phyloP scores from a whole-genome alignment of 2,329 filamentous ascomycete species.

The Cadophora sp. region DNA sequence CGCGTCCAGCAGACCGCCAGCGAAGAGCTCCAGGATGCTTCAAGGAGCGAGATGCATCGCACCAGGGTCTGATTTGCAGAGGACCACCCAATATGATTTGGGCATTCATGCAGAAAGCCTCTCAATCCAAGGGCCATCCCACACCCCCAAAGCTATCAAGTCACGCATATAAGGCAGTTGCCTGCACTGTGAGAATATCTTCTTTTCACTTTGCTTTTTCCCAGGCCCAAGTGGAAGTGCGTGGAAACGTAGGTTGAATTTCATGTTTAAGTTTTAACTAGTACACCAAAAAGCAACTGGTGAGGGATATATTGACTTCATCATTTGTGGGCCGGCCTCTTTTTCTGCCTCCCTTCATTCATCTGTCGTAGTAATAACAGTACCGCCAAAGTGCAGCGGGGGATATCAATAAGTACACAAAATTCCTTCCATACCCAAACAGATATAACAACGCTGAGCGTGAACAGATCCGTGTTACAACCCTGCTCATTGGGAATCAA shows the following conservation, averaged over 20 bases:
- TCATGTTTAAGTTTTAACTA: background rate
- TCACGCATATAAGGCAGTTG: slow-evolving; percentile 24
- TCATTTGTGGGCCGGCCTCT: slow-evolving; percentile 7
- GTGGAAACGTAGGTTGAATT: slow-evolving; percentile 5
- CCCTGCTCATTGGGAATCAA: slow-evolving; percentile 1
- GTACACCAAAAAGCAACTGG: background rate
- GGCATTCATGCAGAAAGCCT: slow-evolving; percentile 27
- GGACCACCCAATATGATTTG: slow-evolving; percentile 15
- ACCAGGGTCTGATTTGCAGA: slow-evolving; percentile 27
- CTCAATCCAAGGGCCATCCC: background rate
- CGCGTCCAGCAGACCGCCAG: slow-evolving; percentile 15
- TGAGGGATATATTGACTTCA: slow-evolving; percentile 11
- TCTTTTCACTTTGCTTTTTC: slow-evolving; percentile 20
- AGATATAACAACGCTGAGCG: slow-evolving; percentile 12
- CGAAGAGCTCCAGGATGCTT: slow-evolving; percentile 16
- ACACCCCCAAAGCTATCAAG: slow-evolving; percentile 9
- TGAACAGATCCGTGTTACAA: background rate
- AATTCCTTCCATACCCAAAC: slow-evolving; percentile 3
- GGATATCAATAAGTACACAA: slow-evolving; percentile 23
- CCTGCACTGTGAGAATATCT: slow-evolving; percentile 16
- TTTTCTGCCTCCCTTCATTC: slow-evolving; percentile 6
- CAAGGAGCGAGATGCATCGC: slow-evolving; percentile 25
- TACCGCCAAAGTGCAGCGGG: slow-evolving; percentile 8
- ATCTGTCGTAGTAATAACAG: slow-evolving; percentile 6
- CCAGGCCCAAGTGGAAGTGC: background rate